phyloP scores from a whole-genome alignment of 257 asterid species.

The Parsonsia alboflavescens region DNA sequence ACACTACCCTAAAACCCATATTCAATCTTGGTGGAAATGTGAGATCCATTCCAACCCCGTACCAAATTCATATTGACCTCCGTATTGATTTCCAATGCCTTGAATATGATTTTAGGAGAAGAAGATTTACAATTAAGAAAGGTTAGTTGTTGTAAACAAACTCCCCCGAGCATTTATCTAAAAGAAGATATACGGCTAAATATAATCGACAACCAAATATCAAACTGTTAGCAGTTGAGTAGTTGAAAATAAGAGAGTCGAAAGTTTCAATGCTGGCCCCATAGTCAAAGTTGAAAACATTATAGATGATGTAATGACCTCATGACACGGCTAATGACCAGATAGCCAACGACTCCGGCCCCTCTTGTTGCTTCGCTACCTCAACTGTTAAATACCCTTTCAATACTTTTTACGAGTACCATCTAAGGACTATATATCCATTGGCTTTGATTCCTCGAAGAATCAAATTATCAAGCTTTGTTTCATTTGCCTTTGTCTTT shows the following conservation, averaged over 20 bases:
- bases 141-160: too few relatives aligned
- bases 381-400: slow-evolving; percentile 11
- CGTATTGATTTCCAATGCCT: too few relatives aligned
- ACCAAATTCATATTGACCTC: too few relatives aligned
- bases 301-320: slow-evolving; percentile 4
- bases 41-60: too few relatives aligned
- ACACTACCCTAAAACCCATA: too few relatives aligned
- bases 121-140: too few relatives aligned
- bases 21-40: too few relatives aligned
- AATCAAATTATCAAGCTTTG: not conserved
- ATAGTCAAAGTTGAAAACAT: not conserved
- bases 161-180: too few relatives aligned
- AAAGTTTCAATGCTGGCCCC: not conserved
- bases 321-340: not conserved
- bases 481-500: not conserved
- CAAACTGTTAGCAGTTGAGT: not conserved
- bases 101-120: too few relatives aligned
- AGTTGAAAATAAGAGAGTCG: not conserved
- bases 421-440: not conserved
- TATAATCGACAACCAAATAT: not conserved
- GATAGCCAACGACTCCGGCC: not conserved
- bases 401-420: not conserved
- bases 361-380: slow-evolving; percentile 3
- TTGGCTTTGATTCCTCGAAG: not conserved
- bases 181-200: not conserved